phyloP scores from a whole-genome alignment of 805 yeast species.

The Citeromyces matritensis region DNA sequence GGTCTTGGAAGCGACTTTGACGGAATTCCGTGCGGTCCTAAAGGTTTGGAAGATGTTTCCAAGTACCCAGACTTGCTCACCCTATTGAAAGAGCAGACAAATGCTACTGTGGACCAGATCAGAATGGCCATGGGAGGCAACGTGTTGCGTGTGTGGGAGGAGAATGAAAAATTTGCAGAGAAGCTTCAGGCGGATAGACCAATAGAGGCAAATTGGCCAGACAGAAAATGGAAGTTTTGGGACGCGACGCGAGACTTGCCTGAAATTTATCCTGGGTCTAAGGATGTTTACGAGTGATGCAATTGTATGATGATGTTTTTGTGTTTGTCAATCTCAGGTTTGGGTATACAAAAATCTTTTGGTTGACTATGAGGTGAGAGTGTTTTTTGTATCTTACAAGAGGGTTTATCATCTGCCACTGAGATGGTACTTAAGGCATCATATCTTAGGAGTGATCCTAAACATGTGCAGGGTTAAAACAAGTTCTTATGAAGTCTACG shows the following conservation, averaged over 20 bases:
- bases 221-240: slow-evolving; percentile 24
- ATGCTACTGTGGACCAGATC: slow-evolving; percentile 29
- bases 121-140: slow-evolving; percentile 27
- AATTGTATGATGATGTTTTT: no score
- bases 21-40: slow-evolving; percentile 32
- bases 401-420: no score
- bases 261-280: slow-evolving; percentile 23
- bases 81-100: slow-evolving; percentile 11
- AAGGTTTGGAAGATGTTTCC: slow-evolving; percentile 38
- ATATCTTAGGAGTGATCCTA: no score
- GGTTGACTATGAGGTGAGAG: no score
- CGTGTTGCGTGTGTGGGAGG: slow-evolving; percentile 30
- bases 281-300: slow-evolving; percentile 20
- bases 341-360: no score
- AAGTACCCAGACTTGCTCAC: slow-evolving; percentile 37
- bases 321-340: no score
- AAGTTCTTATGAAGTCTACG: no score
- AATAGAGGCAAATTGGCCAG: slow-evolving; percentile 23
- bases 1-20: slow-evolving; percentile 40
- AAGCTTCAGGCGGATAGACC: slow-evolving; percentile 13
- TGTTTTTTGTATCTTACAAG: no score
- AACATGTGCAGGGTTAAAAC: no score
- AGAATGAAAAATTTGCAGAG: slow-evolving; percentile 16
- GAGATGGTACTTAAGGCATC: no score
- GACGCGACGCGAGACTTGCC: slow-evolving; percentile 19